Evolutionary conservation across 306 rosid species (phyloP), one percentile per base, ranked within the genome.

Genomic region (Castanea mollissima): DNA sequence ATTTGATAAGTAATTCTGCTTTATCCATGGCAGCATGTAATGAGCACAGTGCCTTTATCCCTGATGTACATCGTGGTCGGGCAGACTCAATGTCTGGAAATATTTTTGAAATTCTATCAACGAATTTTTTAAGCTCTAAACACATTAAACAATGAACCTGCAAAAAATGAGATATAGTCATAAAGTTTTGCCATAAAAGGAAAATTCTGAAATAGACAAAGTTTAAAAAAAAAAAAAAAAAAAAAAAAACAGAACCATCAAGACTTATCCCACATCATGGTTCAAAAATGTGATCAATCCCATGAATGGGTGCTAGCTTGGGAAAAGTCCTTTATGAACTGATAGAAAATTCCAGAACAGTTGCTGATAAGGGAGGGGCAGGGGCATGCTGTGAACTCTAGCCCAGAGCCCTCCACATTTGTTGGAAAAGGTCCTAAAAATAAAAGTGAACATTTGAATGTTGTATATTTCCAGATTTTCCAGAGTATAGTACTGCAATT

Each of bases 71-170:
- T 41, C 83, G 84, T 67, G 96, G 96, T 62, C 93, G 54, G 1
- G 88, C 71, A n/a, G 91, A 79, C 79, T 91, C 93, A 2, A 84
- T 76, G 71, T 59, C 81, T 74, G 88, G 73, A 25, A 81, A 74
- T 67, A 86, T 72, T 21, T 79, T 74, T 57, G 76, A 79, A 62
- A 89, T 79, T 81, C 83, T 84, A 51, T 79, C 79, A 13, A 83
- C 58, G 46, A 87, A 79, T 83, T 75, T 79, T 35, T 83, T 69
- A 74, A 91, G 96, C 81, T 86, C 83, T 1, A 62, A 38, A 80
- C 96, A 89, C 56, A 89, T 70, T 56, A 85, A 77, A 72, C 75
- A 82, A 70, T 89, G 91, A 52, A 84, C 87, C 96, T 91, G 85
- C 74, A 56, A 25, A 57, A 55, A 68, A 44, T 44, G 60, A 71